Base-by-base conservation (phyloP, 2,329 filamentous ascomycete genomes). In the Hortaea sp. region DNA sequence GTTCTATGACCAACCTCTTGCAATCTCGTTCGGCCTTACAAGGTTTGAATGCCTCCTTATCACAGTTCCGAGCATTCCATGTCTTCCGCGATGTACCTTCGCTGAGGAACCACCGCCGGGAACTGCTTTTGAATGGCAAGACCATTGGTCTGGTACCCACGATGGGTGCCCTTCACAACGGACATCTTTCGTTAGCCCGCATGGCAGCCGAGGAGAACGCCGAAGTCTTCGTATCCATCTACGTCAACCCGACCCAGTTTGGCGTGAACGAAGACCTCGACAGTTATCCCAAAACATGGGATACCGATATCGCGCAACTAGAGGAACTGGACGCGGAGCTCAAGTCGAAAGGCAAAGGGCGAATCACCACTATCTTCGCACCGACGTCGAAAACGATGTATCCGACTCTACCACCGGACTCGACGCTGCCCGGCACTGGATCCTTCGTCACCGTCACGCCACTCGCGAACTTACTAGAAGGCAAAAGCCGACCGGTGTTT, bases 241-340 rank as follows among this genome's bases (percentile, higher is more conserved):
- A 90, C 66, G 85, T 98, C 60, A 98, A 98, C 66, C 92, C 92
- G 4, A 92, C 92, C 1, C 92, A 98, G 67, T 98, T 98, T 63
- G 90, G 90, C 30, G 72, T 87, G 20, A 78, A 81, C 47, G 92
- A 98, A 66, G 92, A 98, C 63, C 74, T 98, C 13, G 78, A 78
- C 39, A 88, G 82, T 52, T 98, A 98, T 64, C 92, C 92, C 0
- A 82, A 86, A 47, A 95, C 89, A 2, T 95, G 89, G 88, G 81
- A 84, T 10, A 67, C 76, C 37, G 92, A 98, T 64, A 70, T 85
- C 44, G 70, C 72, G 11, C 77, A 78, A 55, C 68, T 98, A 37
- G 73, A 79, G 32, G 62, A 69, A 38, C 69, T 97, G 38, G 84
- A 94, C 62, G 67, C 74, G 30, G 81, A 90, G 59, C 71, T 95